Conservation (phyloP, 192 early-diverging fungal genomes). For the Thamnidium elegans region DNA sequence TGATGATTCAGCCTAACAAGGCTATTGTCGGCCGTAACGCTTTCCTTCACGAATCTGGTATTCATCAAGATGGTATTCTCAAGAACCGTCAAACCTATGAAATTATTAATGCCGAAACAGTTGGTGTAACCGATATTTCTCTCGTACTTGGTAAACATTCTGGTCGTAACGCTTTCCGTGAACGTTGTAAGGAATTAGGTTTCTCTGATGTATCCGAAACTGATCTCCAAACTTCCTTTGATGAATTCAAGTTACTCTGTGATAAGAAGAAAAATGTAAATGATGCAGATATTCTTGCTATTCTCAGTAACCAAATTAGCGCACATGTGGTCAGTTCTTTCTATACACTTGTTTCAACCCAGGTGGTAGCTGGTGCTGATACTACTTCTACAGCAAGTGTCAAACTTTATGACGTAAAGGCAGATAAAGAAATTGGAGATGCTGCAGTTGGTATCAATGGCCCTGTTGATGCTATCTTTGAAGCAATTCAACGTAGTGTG, state of each 20-base stretch:
- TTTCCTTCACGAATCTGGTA: conserved; percentile 96
- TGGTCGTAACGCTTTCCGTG: conserved; percentile 89
- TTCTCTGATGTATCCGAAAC: conserved; percentile 57
- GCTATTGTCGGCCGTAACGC: conserved; percentile 97
- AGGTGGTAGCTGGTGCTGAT: conserved; percentile 75
- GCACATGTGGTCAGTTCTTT: conserved; percentile 30
- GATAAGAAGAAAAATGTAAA: conserved; percentile 88
- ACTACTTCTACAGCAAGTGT: conserved; percentile 81
- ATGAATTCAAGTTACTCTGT: conserved; percentile 87
- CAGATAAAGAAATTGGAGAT: conserved; percentile 52
- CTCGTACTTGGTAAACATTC: conserved; percentile 96
- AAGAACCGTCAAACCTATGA: conserved; percentile 96
- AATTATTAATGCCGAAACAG: conserved; percentile 91
- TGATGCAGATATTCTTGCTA: conserved; percentile 85
- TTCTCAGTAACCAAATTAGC: conserved; percentile 46
- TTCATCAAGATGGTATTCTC: conserved; percentile 97
- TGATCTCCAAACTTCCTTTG: conserved; percentile 80
- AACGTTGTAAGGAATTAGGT: conserved; percentile 76
- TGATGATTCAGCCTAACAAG: conserved; percentile 97
- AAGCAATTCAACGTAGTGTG: conserved; percentile 84
- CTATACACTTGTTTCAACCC: conserved; percentile 68
- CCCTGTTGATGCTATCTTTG: conserved; percentile 87
- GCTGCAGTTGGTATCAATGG: conserved; percentile 80
- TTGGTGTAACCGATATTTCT: conserved; percentile 82
- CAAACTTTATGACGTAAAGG: conserved; percentile 59